phyloP scores from a whole-genome alignment of 257 asterid genomes.

The Cinchona pubescens region DNA sequence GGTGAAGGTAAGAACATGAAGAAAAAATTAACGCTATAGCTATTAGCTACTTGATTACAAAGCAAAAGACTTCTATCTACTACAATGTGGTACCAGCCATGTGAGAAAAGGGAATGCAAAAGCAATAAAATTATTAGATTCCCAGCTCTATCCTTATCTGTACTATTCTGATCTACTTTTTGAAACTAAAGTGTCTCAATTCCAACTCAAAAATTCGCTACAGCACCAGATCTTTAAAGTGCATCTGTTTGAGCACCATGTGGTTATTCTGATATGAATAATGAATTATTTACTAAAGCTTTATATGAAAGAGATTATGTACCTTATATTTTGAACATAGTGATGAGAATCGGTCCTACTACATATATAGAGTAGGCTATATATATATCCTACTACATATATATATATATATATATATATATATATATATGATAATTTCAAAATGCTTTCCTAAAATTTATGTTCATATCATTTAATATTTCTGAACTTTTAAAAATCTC shows the following conservation, averaged over 20 bases:
- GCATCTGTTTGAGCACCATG: slow-evolving; percentile 19
- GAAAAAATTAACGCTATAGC: background rate
- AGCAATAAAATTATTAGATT: slow-evolving; percentile 28
- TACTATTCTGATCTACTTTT: slow-evolving; percentile 36
- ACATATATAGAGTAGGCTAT: too few species aligned
- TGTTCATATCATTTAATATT: too few species aligned
- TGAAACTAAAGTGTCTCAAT: slow-evolving; percentile 20
- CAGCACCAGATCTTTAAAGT: slow-evolving; percentile 11
- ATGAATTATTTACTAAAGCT: slow-evolving; percentile 5
- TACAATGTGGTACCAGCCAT: slow-evolving; percentile 38
- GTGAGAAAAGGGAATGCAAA: slow-evolving; percentile 36
- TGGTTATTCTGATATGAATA: background rate
- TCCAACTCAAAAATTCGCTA: slow-evolving; percentile 48
- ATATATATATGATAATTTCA: too few species aligned
- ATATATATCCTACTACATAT: too few species aligned
- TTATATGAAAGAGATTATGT: slow-evolving; percentile 4
- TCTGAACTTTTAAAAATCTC: too few species aligned
- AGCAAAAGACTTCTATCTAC: slow-evolving; percentile 35
- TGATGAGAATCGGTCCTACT: too few species aligned
- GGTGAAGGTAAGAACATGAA: background rate
- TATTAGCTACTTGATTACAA: slow-evolving; percentile 6
- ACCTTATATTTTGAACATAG: too few species aligned
- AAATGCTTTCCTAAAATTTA: too few species aligned
- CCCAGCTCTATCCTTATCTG: slow-evolving; percentile 22
- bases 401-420: too few species aligned